Evolutionary conservation across 352 stramenopile species (phyloP).

Genomic region (Pythium monospermum): DNA sequence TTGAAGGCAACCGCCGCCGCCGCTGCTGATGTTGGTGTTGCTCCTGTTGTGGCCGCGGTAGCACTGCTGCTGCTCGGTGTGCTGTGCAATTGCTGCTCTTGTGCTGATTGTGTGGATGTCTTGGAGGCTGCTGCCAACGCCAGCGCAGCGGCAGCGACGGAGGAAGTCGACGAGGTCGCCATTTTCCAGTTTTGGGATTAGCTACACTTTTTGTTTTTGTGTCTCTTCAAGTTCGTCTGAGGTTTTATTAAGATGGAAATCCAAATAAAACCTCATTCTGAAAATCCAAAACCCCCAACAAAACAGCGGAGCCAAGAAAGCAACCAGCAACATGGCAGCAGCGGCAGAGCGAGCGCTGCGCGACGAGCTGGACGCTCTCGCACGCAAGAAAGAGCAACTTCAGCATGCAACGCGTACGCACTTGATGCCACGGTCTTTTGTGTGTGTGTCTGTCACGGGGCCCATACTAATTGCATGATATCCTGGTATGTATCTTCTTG

Average conservation of each 20-base stretch:
- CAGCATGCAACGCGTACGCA: constrained; percentile 14
- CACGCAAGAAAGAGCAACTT: constrained; percentile 45
- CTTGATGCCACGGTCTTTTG: neutral
- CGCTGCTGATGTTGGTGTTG: no score
- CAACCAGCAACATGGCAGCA: constrained; percentile 23
- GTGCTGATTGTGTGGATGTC: constrained; percentile 3
- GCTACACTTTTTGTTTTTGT: constrained; percentile 11
- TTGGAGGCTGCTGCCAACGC: constrained; percentile 12
- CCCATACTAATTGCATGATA: no score
- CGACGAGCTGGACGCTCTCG: constrained; percentile 42
- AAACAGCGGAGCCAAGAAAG: neutral
- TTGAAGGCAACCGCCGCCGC: neutral
- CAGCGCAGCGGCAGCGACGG: constrained; percentile 2
- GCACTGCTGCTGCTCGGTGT: no score
- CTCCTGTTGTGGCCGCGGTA: no score
- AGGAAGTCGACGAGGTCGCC: neutral
- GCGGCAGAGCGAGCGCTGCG: constrained; percentile 50
- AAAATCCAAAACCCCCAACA: constrained; percentile 12
- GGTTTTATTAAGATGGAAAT: no score
- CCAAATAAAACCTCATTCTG: constrained; percentile 18
- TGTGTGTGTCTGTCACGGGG: no score
- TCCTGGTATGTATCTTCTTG: constrained; percentile 7
- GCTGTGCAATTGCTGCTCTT: neutral
- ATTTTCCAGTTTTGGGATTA: neutral
- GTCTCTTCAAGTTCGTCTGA: no score